Base-by-base conservation (phyloP, 148 eudicot species). In the Chenopodium album region DNA sequence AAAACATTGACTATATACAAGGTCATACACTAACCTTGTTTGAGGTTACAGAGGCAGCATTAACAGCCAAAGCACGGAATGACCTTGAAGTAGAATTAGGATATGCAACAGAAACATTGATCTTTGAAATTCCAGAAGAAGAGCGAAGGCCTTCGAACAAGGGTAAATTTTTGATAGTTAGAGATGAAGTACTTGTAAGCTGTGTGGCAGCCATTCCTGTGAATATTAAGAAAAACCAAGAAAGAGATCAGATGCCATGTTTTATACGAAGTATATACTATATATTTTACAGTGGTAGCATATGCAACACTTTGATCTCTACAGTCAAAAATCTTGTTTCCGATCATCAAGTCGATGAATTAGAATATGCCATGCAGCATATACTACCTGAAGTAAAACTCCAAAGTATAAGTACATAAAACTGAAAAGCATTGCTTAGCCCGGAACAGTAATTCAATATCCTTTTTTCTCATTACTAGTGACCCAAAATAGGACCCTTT, bases 1-100 rank as follows among this genome's bases (percentile, higher is more conserved):
- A 37, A 16, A 60, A 29, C 32, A 74, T 16, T 48, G 2, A 28
- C 4, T 32, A 22, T 12, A 56, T 19, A 68, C 4, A 75, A 4
- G 29, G 32, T 20, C 59, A 74, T 8, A 54, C 52, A 79, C 82
- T 41, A 63, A 91, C 97, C 94, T 91, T 91, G 20, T 90, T 88
- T 20, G 97, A 85, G 83, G 92, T 88, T 78, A 85, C 86, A 37
- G 94, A 89, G 73, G 89, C 92, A 31, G 93, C 92, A 85, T 86
- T 89, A 47, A 89, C 88, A 68, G 78, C 82, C 81, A 91, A 90
- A 46, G 90, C 89, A 80, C 85, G 89, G 82, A 82, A 87, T 7
- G 87, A 80, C 83, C 89, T 87, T 50, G 80, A 75, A 9, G 84
- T 80, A 2, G 83, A 81, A 26, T 82, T 88, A 3, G 89, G 86